phyloP scores from a whole-genome alignment of 768 basidiomycete genomes.

The Sarcodon aspratus region DNA sequence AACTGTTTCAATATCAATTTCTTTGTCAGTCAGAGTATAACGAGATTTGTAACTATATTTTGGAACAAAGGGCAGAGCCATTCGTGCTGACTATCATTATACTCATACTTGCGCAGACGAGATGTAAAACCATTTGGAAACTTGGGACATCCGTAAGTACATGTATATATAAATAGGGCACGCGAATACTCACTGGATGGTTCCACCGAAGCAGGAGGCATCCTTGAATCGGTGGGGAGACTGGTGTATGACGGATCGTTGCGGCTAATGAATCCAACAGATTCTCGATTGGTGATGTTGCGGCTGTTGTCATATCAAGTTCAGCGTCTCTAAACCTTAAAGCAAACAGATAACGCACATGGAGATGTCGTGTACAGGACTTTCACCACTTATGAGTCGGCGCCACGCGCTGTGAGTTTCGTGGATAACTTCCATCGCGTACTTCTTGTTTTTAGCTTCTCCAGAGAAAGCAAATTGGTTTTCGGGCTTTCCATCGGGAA shows the following conservation, averaged over 20 bases:
- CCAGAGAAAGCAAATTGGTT: slow-evolving; percentile 99
- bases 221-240: slow-evolving; percentile 71
- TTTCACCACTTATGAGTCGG: slow-evolving; percentile 78
- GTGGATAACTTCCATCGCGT: slow-evolving; percentile 97
- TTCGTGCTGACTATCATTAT: background rate
- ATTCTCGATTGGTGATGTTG: slow-evolving; percentile 69
- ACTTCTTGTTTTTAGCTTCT: slow-evolving; percentile 99
- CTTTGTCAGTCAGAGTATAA: too few relatives aligned
- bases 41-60: too few relatives aligned
- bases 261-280: slow-evolving; percentile 54
- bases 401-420: slow-evolving; percentile 99
- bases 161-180: slow-evolving; percentile 1
- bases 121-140: slow-evolving; percentile 93
- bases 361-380: slow-evolving; percentile 61
- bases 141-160: slow-evolving; percentile 21
- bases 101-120: slow-evolving; percentile 71
- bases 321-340: background rate
- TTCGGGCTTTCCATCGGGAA: slow-evolving; percentile 92
- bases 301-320: slow-evolving; percentile 31
- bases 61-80: too few relatives aligned
- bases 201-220: slow-evolving; percentile 82
- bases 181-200: slow-evolving; percentile 59
- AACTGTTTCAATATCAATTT: too few relatives aligned
- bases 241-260: slow-evolving; percentile 51
- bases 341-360: slow-evolving; percentile 48